A percentile compares a stretch with the other conserved stretches of the same genome.
phyloP scores from a whole-genome alignment of 352 stramenopile species.

The Pythium oligandrum region DNA sequence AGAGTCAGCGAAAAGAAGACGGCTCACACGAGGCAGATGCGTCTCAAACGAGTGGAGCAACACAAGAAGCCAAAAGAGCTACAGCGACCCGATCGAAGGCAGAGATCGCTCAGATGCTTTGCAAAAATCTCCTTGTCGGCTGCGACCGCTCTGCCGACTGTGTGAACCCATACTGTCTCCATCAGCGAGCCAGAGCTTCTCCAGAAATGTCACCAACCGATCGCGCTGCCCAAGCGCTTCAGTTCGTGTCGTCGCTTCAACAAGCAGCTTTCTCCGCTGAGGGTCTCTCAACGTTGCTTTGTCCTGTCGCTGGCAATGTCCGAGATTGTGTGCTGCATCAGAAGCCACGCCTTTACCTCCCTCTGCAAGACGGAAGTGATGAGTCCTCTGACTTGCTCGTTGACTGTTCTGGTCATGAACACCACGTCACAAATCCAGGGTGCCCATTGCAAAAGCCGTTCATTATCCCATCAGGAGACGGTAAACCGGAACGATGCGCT shows the following conservation, averaged over 20 bases:
- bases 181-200: background rate
- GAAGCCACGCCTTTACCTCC: slow-evolving; percentile 43
- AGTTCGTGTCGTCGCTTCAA: slow-evolving; percentile 35
- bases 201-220: slow-evolving; percentile 32
- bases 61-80: no score
- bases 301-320: slow-evolving; percentile 23
- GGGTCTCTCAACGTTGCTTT: slow-evolving; percentile 38
- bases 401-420: slow-evolving; percentile 46
- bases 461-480: slow-evolving; percentile 17
- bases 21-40: slow-evolving; percentile 10
- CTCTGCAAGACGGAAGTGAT: slow-evolving; percentile 43
- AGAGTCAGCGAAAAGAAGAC: slow-evolving; percentile 62
- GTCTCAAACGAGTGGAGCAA: no score
- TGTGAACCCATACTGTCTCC: slow-evolving; percentile 40
- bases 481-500: slow-evolving; percentile 11
- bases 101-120: slow-evolving; percentile 5
- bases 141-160: slow-evolving; percentile 15
- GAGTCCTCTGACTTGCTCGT: slow-evolving; percentile 19
- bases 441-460: slow-evolving; percentile 60
- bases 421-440: slow-evolving; percentile 27
- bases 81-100: background rate
- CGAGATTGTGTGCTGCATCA: slow-evolving; percentile 37
- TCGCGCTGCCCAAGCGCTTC: slow-evolving; percentile 39
- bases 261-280: slow-evolving; percentile 26
- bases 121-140: slow-evolving; percentile 10